Evolutionary conservation across 169 alveolate species (phyloP).

Genomic region (Perkinsus marinus): DNA sequence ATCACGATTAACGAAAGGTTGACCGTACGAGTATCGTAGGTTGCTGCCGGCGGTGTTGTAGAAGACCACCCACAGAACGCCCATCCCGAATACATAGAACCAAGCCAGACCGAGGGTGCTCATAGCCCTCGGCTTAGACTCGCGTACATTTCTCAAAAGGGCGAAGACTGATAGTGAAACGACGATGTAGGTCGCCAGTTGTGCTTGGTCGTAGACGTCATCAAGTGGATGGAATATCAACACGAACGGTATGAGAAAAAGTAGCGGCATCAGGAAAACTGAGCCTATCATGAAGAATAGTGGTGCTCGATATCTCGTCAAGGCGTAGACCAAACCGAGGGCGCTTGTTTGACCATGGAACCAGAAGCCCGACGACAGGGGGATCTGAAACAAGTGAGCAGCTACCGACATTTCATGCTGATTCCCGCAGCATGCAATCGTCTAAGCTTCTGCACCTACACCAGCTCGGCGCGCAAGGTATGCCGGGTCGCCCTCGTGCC

Average conservation of each 20-base stretch:
- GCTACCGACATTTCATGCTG: background rate
- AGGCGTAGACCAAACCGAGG: background rate
- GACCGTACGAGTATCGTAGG: background rate
- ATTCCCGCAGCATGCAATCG: no score
- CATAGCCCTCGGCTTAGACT: background rate
- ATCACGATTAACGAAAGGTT: background rate
- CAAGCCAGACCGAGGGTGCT: background rate
- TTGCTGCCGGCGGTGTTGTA: background rate
- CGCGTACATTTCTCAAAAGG: background rate
- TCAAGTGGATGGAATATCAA: background rate
- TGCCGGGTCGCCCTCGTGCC: background rate
- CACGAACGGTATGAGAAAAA: background rate
- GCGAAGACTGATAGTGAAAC: background rate
- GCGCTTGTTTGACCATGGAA: background rate
- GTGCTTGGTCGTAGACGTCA: background rate
- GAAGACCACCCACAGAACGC: background rate
- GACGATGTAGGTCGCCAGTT: background rate
- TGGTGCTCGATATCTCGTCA: background rate
- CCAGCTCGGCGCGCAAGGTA: background rate
- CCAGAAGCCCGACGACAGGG: background rate
- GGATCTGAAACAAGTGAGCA: background rate
- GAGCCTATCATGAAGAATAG: background rate
- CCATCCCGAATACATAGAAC: background rate
- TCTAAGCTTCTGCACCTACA: background rate
- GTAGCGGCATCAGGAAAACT: background rate